These are phyloP conservation scores for Abrus precatorius DNA, from an alignment of 306 rosid species.

Conservation along the genomic window DNA sequence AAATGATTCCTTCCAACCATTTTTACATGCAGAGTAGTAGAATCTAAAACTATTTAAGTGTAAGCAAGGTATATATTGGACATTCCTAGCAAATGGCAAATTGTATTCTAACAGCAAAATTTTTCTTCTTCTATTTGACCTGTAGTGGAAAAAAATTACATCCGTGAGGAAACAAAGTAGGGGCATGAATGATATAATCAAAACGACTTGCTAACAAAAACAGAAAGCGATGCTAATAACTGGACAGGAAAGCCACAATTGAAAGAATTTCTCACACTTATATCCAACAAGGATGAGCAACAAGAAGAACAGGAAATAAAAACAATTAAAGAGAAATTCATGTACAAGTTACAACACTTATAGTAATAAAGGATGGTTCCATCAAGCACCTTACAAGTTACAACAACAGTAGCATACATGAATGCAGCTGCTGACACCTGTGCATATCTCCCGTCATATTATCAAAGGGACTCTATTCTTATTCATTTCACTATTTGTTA, in stretches of 20 bases:
- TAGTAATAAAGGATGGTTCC: constrained; percentile 9
- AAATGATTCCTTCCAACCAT: not conserved
- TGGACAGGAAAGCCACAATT: not conserved
- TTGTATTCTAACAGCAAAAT: not conserved
- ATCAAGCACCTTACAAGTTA: constrained; percentile 17
- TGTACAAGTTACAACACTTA: not conserved
- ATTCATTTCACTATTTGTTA: constrained; percentile 15
- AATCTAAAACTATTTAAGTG: not conserved
- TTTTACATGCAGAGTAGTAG: not conserved
- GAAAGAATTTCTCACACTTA: not conserved
- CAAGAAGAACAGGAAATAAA: not conserved
- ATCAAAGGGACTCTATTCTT: constrained; percentile 30
- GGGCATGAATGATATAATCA: not conserved
- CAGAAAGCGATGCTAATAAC: not conserved
- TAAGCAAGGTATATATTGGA: not conserved
- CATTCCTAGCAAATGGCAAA: not conserved
- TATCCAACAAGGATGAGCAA: constrained; percentile 18
- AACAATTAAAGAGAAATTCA: not conserved
- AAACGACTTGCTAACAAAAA: too few relatives aligned
- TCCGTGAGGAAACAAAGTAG: not conserved
- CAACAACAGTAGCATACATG: constrained; percentile 21
- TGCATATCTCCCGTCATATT: not conserved
- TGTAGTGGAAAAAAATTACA: not conserved
- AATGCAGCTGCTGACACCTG: constrained; percentile 30
- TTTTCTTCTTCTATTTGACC: not conserved